phyloP scores from a whole-genome alignment of 345 rosid genomes.

The Eucalyptus pauciflora region DNA sequence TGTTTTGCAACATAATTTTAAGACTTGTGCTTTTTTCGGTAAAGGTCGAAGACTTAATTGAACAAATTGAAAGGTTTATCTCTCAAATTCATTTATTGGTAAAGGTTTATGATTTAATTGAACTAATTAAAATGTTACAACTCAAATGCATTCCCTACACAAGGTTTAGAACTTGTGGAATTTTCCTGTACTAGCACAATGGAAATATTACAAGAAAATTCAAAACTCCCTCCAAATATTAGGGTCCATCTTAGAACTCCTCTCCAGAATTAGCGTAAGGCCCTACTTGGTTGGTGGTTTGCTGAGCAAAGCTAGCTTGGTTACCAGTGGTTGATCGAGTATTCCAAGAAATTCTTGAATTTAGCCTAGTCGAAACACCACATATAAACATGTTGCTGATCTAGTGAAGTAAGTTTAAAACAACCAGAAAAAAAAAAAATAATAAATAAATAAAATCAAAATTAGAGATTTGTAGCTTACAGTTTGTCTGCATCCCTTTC shows the following conservation, averaged over 20 bases:
- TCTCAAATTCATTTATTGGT: rapidly evolving
- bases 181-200: too few species aligned
- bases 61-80: background rate
- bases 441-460: too few species aligned
- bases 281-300: background rate
- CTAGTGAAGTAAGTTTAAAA: background rate
- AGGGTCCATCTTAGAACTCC: background rate
- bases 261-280: background rate
- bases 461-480: background rate
- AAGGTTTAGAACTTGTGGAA: too few species aligned
- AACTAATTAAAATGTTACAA: rapidly evolving
- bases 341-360: background rate
- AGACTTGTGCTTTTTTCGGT: rapidly evolving
- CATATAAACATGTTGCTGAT: background rate
- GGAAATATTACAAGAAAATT: background rate
- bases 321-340: background rate
- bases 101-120: background rate
- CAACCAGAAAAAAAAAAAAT: rapidly evolving
- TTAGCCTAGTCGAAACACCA: background rate
- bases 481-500: background rate
- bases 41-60: background rate
- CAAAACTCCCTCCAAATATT: rapidly evolving
- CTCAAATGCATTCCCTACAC: background rate
- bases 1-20: rapidly evolving
- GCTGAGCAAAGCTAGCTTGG: background rate